Conservation (phyloP, 2,329 filamentous ascomycete species). For the Neocatenulostroma microsporum region DNA sequence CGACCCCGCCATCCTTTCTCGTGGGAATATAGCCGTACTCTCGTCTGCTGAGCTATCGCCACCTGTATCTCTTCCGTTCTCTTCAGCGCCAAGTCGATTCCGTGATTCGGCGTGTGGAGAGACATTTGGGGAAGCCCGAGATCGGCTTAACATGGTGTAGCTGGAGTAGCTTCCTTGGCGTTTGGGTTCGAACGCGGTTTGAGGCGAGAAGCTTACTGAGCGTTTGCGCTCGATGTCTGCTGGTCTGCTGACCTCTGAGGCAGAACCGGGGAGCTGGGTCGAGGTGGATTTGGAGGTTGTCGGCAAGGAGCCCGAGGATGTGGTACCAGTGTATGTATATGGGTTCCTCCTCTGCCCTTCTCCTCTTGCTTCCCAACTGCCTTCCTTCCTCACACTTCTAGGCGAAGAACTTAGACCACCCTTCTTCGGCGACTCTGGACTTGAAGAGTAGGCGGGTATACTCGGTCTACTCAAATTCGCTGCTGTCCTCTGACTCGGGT, state of each 20-base stretch:
- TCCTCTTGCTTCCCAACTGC: slow-evolving; percentile 3
- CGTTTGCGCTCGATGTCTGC: too few species aligned
- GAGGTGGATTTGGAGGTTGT: too few species aligned
- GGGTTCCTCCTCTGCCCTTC: slow-evolving; percentile 14
- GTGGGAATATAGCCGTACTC: slow-evolving; percentile 34
- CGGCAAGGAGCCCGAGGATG: too few species aligned
- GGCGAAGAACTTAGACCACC: background rate
- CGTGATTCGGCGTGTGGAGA: slow-evolving; percentile 11
- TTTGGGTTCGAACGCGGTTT: slow-evolving; percentile 8
- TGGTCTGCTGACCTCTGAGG: too few species aligned
- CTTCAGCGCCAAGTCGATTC: slow-evolving; percentile 5
- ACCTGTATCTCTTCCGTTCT: slow-evolving; percentile 10
- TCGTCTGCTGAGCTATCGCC: slow-evolving; percentile 36
- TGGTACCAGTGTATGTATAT: slow-evolving; percentile 15
- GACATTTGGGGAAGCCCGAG: slow-evolving; percentile 12
- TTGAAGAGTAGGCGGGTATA: slow-evolving; percentile 12
- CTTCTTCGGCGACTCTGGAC: slow-evolving; percentile 5
- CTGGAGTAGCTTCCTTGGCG: slow-evolving; percentile 13
- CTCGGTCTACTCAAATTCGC: slow-evolving; percentile 22
- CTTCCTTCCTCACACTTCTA: slow-evolving; percentile 2
- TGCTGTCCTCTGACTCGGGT: slow-evolving; percentile 22
- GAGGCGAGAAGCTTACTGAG: slow-evolving; percentile 20
- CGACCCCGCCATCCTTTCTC: slow-evolving; percentile 3
- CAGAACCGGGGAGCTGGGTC: too few species aligned
- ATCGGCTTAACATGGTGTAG: slow-evolving; percentile 7